Percentiles rank a stretch among this genome's conserved stretches.
phyloP scores from a whole-genome alignment of 2,329 filamentous ascomycete genomes.

The Chrysoporthe deuterocubensis region DNA sequence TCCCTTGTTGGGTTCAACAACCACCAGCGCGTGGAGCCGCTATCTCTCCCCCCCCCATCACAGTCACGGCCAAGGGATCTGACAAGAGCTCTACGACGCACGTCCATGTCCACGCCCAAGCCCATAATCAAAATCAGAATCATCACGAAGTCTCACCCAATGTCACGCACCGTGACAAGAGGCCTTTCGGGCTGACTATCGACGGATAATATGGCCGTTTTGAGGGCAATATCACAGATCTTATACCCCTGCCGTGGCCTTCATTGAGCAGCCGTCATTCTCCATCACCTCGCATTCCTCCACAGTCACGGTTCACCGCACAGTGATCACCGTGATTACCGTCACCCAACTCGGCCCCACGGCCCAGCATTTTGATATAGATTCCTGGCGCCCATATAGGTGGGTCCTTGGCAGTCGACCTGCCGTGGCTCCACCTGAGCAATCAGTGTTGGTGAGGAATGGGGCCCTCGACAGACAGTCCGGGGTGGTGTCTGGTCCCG shows the following conservation, averaged over 20 bases:
- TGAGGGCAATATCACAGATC: slow-evolving; percentile 16
- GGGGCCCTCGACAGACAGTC: slow-evolving; percentile 3
- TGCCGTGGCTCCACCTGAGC: not conserved
- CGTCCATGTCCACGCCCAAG: not conserved
- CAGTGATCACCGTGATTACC: not conserved
- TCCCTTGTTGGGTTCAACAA: not conserved
- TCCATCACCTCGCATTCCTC: slow-evolving; percentile 2
- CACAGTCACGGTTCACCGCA: slow-evolving; percentile 5
- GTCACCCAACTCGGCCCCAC: slow-evolving; percentile 2
- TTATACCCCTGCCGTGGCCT: slow-evolving; percentile 5
- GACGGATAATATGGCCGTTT: slow-evolving; percentile 14
- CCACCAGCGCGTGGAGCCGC: too few species aligned
- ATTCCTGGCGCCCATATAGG: slow-evolving; percentile 15
- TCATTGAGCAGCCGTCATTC: not conserved
- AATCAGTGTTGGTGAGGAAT: not conserved
- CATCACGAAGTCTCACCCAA: not conserved
- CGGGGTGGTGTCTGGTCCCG: slow-evolving; percentile 4
- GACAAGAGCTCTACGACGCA: not conserved
- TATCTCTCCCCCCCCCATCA: not conserved
- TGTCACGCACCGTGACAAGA: not conserved
- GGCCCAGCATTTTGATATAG: slow-evolving; percentile 2
- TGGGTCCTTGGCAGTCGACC: not conserved
- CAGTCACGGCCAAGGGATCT: not conserved
- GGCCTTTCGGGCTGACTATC: slow-evolving; percentile 7
- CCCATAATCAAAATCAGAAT: not conserved